Evolutionary conservation across 2,329 filamentous ascomycete species (phyloP).

Genomic region (Pseudohalonectria lignicola): DNA sequence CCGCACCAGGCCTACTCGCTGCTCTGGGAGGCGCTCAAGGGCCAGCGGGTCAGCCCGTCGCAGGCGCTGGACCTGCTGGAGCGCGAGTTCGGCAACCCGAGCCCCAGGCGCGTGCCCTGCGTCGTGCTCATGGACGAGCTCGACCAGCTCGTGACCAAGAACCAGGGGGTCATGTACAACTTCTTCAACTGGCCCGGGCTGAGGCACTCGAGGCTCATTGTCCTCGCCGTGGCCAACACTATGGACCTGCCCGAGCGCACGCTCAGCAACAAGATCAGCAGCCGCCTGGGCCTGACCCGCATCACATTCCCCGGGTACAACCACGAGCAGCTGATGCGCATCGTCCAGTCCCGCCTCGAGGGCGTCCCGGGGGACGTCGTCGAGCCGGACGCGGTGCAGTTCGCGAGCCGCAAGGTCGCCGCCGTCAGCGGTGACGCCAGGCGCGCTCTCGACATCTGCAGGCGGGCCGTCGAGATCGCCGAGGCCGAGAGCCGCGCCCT

Average conservation of each 20-base stretch:
- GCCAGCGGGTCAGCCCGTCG: constrained; percentile 81
- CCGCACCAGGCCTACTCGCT: constrained; percentile 93
- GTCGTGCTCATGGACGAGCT: constrained; percentile 98
- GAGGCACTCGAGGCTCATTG: constrained; percentile 83
- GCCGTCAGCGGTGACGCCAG: constrained; percentile 91
- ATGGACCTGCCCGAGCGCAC: constrained; percentile 97
- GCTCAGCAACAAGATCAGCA: constrained; percentile 96
- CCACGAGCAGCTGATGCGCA: constrained; percentile 92
- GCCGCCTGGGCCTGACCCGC: constrained; percentile 75
- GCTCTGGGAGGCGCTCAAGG: constrained; percentile 91
- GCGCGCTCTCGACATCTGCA: constrained; percentile 87
- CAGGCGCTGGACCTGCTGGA: constrained; percentile 88
- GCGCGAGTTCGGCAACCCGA: constrained; percentile 85
- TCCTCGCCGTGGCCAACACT: constrained; percentile 94
- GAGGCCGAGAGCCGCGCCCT: constrained; percentile 49
- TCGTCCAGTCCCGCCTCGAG: constrained; percentile 87
- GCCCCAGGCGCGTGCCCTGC: constrained; percentile 81
- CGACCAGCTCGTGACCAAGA: constrained; percentile 94
- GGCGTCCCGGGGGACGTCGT: constrained; percentile 85
- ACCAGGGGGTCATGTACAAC: constrained; percentile 99
- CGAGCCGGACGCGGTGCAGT: constrained; percentile 87
- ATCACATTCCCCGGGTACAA: constrained; percentile 98
- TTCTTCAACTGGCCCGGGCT: constrained; percentile 99
- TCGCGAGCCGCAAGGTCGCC: constrained; percentile 91
- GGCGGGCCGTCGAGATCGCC: constrained; percentile 87